phyloP scores from a whole-genome alignment of 2,329 filamentous ascomycete genomes.

The Fusarium sp. region DNA sequence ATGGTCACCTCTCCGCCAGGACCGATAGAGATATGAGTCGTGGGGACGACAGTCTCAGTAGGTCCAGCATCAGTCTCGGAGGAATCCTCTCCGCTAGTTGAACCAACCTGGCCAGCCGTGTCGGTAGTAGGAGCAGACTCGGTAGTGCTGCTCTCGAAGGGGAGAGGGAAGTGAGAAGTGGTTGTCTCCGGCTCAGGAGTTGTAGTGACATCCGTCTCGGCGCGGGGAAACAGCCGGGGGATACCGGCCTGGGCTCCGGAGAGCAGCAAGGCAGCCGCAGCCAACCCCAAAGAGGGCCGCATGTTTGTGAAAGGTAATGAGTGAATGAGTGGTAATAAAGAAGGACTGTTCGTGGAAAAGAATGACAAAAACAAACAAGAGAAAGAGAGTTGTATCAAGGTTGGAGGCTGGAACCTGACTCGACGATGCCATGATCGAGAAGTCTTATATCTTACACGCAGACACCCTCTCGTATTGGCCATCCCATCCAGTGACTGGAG shows the following conservation, averaged over 20 bases:
- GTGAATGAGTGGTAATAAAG: not conserved
- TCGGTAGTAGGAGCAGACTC: not conserved
- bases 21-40: not conserved
- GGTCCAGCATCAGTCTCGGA: not conserved
- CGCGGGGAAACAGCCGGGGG: not conserved
- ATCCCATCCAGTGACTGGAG: not conserved
- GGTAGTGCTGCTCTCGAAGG: not conserved
- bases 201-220: not conserved
- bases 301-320: not conserved
- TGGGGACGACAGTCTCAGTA: not conserved
- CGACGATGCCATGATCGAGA: not conserved
- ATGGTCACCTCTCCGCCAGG: not conserved
- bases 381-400: not conserved
- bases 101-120: not conserved
- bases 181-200: conserved; percentile 8
- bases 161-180: not conserved
- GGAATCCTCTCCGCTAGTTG: not conserved
- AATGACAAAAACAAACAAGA: not conserved
- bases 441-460: not conserved
- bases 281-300: not conserved
- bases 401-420: not conserved
- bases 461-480: not conserved
- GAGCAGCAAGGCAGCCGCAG: not conserved
- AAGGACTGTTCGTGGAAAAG: not conserved
- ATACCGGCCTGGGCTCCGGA: conserved; percentile 3